Evolutionary conservation across 1,284 basidiomycete species (phyloP).

Genomic region (Marasmius sp.): DNA sequence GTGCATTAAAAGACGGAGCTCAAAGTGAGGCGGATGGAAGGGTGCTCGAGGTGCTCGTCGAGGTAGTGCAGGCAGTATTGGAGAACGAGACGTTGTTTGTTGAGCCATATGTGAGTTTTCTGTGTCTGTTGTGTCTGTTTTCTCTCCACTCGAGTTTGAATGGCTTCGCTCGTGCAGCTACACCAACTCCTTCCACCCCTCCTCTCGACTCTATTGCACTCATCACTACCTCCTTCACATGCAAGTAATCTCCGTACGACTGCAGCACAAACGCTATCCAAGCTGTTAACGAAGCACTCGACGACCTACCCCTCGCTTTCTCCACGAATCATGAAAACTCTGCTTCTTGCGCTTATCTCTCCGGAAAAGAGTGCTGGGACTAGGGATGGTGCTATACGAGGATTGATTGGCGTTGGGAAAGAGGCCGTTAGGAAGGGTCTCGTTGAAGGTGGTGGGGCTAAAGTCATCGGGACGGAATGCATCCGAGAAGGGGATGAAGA

Average conservation of each 20-base stretch:
- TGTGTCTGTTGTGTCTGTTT: neutral
- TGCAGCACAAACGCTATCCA: slow-evolving; percentile 82
- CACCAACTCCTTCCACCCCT: slow-evolving; percentile 95
- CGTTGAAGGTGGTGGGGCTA: slow-evolving; percentile 74
- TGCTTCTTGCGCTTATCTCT: slow-evolving; percentile 82
- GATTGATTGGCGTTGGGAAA: slow-evolving; percentile 80
- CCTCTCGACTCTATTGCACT: slow-evolving; percentile 88
- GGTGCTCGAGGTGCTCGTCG: slow-evolving; percentile 76
- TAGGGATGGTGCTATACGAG: slow-evolving; percentile 84
- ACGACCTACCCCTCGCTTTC: slow-evolving; percentile 84
- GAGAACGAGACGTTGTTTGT: slow-evolving; percentile 90
- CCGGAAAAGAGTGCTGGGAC: slow-evolving; percentile 72
- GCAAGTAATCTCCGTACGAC: slow-evolving; percentile 67
- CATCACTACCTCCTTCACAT: slow-evolving; percentile 66
- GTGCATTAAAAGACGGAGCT: slow-evolving; percentile 57
- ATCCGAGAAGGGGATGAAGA: slow-evolving; percentile 38
- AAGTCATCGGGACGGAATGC: slow-evolving; percentile 67
- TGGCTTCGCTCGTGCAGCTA: slow-evolving; percentile 54
- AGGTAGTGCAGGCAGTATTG: slow-evolving; percentile 79
- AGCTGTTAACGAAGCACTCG: slow-evolving; percentile 75
- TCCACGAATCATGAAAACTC: slow-evolving; percentile 89
- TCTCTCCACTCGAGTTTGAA: slow-evolving; percentile 1
- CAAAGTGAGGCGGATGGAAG: slow-evolving; percentile 63
- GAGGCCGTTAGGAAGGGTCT: slow-evolving; percentile 81
- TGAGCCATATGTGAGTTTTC: slow-evolving; percentile 87